Evolutionary conservation across 148 eudicot genomes (phyloP).

Genomic region (Chenopodium formosanum): DNA sequence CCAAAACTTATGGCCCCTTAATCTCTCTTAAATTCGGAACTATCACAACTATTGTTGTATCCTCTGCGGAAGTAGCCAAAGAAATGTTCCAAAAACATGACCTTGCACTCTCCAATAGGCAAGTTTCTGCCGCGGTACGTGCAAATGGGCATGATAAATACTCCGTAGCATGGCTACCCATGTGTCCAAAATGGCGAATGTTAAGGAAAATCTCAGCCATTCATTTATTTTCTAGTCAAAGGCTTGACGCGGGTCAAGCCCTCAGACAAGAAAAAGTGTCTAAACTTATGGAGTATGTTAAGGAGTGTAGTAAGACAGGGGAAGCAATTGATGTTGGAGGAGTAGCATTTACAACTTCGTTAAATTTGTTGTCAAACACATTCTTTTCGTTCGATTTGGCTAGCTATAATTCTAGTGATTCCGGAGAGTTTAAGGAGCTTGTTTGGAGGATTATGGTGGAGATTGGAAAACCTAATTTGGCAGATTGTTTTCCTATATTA

Average conservation of each 20-base stretch:
- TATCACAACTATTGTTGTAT: background rate
- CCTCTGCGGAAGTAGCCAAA: background rate
- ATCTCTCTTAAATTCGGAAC: background rate
- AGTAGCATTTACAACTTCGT: background rate
- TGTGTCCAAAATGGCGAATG: background rate
- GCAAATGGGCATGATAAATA: background rate
- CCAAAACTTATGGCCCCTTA: background rate
- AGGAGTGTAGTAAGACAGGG: background rate
- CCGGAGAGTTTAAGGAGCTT: background rate
- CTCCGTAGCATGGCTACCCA: background rate
- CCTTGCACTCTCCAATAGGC: background rate
- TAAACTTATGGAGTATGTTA: background rate
- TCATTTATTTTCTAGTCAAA: background rate
- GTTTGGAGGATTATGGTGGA: background rate
- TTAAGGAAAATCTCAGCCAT: background rate
- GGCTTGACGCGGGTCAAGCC: background rate
- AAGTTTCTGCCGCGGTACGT: background rate
- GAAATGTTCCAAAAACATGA: conserved; percentile 1
- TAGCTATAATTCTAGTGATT: background rate
- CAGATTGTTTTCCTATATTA: background rate
- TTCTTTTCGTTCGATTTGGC: background rate
- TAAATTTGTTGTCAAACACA: background rate
- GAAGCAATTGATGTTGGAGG: background rate
- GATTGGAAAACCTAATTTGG: background rate
- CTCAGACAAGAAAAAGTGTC: background rate